Conservation (phyloP, 371 early-diverging fungal genomes). For the Enterocytospora artemiae region DNA sequence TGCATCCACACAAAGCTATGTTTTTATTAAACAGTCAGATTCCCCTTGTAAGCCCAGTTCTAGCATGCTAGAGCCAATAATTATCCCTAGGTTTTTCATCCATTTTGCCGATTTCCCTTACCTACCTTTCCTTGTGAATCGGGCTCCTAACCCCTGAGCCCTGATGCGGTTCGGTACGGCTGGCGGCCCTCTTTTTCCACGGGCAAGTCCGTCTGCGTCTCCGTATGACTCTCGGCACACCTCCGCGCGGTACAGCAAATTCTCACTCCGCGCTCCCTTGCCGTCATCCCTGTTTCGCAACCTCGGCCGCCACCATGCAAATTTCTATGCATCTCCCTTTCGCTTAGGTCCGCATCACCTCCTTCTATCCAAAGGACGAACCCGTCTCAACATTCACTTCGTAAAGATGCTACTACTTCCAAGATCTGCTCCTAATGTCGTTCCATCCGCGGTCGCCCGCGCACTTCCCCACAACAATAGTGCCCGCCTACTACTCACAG, state of each 20-base stretch:
- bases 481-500: slow-evolving; percentile 15
- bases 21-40: slow-evolving; percentile 67
- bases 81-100: slow-evolving; percentile 37
- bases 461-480: slow-evolving; percentile 8
- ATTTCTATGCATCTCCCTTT: slow-evolving; percentile 9
- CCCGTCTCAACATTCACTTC: slow-evolving; percentile 7
- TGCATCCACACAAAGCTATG: slow-evolving; percentile 66
- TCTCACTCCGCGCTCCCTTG: background rate
- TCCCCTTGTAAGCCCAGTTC: slow-evolving; percentile 59
- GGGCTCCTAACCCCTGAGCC: slow-evolving; percentile 25
- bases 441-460: slow-evolving; percentile 17
- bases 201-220: slow-evolving; percentile 7
- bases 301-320: background rate
- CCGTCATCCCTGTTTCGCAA: slow-evolving; percentile 3
- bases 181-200: slow-evolving; percentile 2
- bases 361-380: slow-evolving; percentile 13
- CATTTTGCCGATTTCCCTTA: slow-evolving; percentile 39
- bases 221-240: slow-evolving; percentile 5
- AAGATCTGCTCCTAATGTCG: slow-evolving; percentile 22
- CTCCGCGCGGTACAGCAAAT: background rate
- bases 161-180: slow-evolving; percentile 38
- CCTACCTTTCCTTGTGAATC: slow-evolving; percentile 3
- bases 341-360: slow-evolving; percentile 14
- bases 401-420: slow-evolving; percentile 25
- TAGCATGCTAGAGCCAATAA: slow-evolving; percentile 36